Base-by-base conservation (phyloP, 495 filamentous ascomycete species). In the Sporormia fimetaria region DNA sequence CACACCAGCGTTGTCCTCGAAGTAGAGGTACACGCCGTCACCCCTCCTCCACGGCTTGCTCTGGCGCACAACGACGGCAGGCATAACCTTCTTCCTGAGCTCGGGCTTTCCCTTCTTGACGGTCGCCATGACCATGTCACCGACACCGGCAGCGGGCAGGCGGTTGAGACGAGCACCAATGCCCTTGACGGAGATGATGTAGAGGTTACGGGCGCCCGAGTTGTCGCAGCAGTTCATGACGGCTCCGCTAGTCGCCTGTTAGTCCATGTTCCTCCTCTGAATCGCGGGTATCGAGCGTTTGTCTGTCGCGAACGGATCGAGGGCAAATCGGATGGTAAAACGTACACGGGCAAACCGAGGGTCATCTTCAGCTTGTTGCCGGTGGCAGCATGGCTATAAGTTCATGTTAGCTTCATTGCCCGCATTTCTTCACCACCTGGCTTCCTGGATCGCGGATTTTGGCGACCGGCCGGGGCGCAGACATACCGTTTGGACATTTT, bases 311-410 rank as follows among this genome's bases (percentile, higher is more conserved):
- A 8, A 18, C 17, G 31, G 8, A 12, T 14, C 22, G 22, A 23
- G 16, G 18, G 31, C 18, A 24, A 25, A 14, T 46, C 15, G 25
- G 30, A 38, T 18, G 35, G 31, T 30, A 37, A 26, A 15, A 85
- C 87, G 68, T 88, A 95, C 88, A 87, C 82, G 67, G 90, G 90
- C 59, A 98, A 85, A 94, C 83, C 90, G 68, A 98, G 85, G 65
- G 90, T 94, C 90, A 98, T 98, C 81, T 94, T 98, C 52, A 98
- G 80, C 82, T 98, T 98, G 82, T 93, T 93, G 75, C 90, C 92
- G 56, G 87, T 77, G 74, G 83, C 81, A 81, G 81, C 82, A 74
- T 17, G 12, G 24, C n/a, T 42, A 12, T 47, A 30, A 40, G 29
- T 27, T 21, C 26, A 27, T 22, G 18, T 33, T 24, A 26, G 29